These are phyloP conservation scores for Fragaria ananassa DNA, from an alignment of 306 rosid genomes.

Conservation along the genomic window DNA sequence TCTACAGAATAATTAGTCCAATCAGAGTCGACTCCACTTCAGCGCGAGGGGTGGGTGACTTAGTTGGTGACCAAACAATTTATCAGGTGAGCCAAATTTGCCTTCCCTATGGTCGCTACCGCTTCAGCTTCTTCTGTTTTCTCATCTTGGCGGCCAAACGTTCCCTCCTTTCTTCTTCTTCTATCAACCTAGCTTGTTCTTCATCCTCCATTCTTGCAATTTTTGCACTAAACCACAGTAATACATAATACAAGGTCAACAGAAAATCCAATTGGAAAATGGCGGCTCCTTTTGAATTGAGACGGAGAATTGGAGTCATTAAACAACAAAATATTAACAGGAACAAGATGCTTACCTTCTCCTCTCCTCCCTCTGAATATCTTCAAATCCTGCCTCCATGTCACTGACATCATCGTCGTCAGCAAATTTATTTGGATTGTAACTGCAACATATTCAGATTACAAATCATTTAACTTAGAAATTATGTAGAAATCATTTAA, in stretches of 20 bases:
- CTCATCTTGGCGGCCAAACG: slow-evolving; percentile 30
- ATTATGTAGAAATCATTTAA: not conserved
- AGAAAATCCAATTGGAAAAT: not conserved
- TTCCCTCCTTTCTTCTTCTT: slow-evolving; percentile 50
- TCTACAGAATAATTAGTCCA: slow-evolving; percentile 25
- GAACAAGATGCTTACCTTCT: slow-evolving; percentile 50
- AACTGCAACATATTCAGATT: slow-evolving; percentile 38
- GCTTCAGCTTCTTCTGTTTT: slow-evolving; percentile 15
- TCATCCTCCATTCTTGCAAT: slow-evolving; percentile 66
- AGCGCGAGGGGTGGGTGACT: not conserved
- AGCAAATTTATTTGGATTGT: slow-evolving; percentile 46
- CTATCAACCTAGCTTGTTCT: slow-evolving; percentile 47
- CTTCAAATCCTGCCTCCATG: slow-evolving; percentile 85
- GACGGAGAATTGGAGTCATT: not conserved
- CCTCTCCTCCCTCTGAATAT: slow-evolving; percentile 68
- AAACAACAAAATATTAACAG: not conserved
- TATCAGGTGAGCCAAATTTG: not conserved
- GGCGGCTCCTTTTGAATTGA: not conserved
- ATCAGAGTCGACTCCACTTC: slow-evolving; percentile 15
- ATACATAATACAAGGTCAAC: not conserved
- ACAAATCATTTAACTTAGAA: not conserved
- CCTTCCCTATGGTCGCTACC: slow-evolving; percentile 17
- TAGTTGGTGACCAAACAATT: not conserved
- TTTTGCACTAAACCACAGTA: slow-evolving; percentile 32
- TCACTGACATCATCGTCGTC: slow-evolving; percentile 49